A percentile compares a stretch with the other conserved stretches of the same genome.
These are phyloP conservation scores for Echites panduratus DNA, from an alignment of 257 asterid genomes.

Conservation along the genomic window DNA sequence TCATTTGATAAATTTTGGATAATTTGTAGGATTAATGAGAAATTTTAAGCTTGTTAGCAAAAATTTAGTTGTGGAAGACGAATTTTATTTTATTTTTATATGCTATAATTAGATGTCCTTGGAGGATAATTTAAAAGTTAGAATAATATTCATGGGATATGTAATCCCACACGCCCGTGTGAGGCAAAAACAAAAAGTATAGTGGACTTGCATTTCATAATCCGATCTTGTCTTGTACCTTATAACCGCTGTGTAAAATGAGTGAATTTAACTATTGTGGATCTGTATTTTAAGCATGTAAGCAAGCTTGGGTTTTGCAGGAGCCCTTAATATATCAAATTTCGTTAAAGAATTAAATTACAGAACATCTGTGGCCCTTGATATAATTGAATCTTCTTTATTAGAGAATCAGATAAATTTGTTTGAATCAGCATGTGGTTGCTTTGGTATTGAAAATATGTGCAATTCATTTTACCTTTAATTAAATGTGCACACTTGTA, in stretches of 20 bases:
- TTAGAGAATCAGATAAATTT: background rate
- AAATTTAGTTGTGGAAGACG: background rate
- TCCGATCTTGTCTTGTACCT: background rate
- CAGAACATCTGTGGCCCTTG: background rate
- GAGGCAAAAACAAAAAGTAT: background rate
- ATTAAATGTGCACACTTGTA: background rate
- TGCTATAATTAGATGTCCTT: background rate
- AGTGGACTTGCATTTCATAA: background rate
- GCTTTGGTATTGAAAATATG: background rate
- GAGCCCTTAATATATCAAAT: background rate
- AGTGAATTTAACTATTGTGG: no score
- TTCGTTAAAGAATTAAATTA: background rate
- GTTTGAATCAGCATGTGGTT: background rate
- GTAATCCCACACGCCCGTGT: background rate
- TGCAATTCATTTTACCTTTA: background rate
- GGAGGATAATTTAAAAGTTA: background rate
- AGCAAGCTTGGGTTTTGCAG: background rate
- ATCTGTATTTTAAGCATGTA: no score
- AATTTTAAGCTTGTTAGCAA: background rate
- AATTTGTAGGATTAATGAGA: background rate
- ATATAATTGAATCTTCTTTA: no score
- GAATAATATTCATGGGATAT: background rate
- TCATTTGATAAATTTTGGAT: no score
- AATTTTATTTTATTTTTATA: no score
- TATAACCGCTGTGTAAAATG: background rate